phyloP scores from a whole-genome alignment of 2,329 filamentous ascomycete species.

The Pyrenophora graminea region DNA sequence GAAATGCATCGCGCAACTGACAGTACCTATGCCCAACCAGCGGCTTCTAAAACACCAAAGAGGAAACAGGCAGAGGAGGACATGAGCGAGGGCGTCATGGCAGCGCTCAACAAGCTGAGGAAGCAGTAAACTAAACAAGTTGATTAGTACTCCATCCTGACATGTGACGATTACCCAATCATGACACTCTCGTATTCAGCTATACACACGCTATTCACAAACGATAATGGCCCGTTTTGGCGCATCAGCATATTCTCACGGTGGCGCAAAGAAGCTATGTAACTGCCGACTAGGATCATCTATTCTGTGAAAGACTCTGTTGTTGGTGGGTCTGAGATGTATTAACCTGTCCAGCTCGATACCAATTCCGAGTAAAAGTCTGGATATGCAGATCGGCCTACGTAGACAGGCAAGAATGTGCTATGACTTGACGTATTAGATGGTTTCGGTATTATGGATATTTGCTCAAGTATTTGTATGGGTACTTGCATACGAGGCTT shows the following conservation, averaged over 20 bases:
- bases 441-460: too few relatives aligned
- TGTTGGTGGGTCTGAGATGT: neutral
- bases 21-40: constrained; percentile 30
- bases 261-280: too few relatives aligned
- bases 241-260: too few relatives aligned
- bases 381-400: neutral
- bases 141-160: too few relatives aligned
- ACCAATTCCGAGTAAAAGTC: constrained; percentile 4
- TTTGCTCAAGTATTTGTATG: neutral
- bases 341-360: constrained; percentile 9
- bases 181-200: neutral
- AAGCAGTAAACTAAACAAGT: constrained; percentile 26
- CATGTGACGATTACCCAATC: neutral
- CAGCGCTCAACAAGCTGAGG: constrained; percentile 61
- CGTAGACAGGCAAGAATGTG: too few relatives aligned
- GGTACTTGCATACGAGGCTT: too few relatives aligned
- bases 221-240: too few relatives aligned
- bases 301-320: too few relatives aligned
- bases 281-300: too few relatives aligned
- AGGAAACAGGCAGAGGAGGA: constrained; percentile 49
- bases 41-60: constrained; percentile 30
- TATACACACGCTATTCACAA: neutral
- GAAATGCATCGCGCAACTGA: constrained; percentile 13
- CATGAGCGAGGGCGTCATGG: constrained; percentile 63
- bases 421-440: too few relatives aligned